These are phyloP conservation scores for Aurinia saxatilis DNA, from an alignment of 345 rosid species.

Conservation along the genomic window DNA sequence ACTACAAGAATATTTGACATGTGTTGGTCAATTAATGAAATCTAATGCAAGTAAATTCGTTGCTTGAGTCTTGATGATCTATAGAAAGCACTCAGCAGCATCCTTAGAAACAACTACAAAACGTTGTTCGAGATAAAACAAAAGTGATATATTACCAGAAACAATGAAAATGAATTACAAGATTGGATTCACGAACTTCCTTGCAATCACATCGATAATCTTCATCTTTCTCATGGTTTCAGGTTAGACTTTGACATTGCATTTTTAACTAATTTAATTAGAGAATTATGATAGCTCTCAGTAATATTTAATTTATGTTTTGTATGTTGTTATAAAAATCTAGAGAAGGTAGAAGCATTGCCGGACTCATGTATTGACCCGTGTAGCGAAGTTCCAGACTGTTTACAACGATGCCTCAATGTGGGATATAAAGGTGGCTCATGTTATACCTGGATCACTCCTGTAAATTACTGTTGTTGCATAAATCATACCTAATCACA, in stretches of 20 bases:
- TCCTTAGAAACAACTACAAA: not conserved
- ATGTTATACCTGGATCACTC: too few species aligned
- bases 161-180: not conserved
- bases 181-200: not conserved
- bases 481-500: too few species aligned
- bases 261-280: too few species aligned
- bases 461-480: too few species aligned
- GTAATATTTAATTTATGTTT: too few species aligned
- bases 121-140: not conserved
- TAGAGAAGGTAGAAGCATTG: constrained; percentile 8
- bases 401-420: too few species aligned
- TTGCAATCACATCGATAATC: not conserved
- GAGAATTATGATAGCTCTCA: too few species aligned
- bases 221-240: not conserved
- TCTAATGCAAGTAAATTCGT: not conserved
- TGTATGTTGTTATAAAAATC: not conserved
- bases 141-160: not conserved
- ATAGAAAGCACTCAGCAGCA: not conserved
- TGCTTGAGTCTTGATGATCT: not conserved
- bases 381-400: too few species aligned
- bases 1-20: not conserved
- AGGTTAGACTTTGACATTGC: not conserved
- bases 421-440: too few species aligned
- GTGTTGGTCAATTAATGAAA: too few species aligned
- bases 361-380: too few species aligned